These are phyloP conservation scores for Aspergillus olivimuriae DNA, from an alignment of 495 filamentous ascomycete species.

Conservation along the genomic window DNA sequence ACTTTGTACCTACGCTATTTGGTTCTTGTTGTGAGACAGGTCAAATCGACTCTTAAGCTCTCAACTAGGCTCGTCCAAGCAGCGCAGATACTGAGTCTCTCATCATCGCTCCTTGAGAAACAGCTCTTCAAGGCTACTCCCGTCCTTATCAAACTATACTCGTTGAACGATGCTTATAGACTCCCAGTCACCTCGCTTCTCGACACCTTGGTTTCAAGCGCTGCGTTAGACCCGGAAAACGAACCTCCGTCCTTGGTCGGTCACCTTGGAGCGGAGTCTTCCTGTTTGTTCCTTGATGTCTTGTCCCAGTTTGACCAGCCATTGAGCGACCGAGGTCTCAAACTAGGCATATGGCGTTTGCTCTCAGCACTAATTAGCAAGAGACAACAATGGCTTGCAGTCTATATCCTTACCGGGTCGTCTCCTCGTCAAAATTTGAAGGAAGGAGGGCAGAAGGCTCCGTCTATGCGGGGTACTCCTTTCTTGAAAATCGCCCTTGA, in stretches of 20 bases:
- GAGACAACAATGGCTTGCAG: constrained; percentile 91
- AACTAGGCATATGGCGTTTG: constrained; percentile 72
- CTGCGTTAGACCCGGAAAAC: constrained; percentile 47
- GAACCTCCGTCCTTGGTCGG: constrained; percentile 89
- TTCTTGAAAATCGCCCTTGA: constrained; percentile 73
- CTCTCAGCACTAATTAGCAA: constrained; percentile 83
- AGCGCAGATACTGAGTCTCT: constrained; percentile 54
- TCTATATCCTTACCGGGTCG: constrained; percentile 83
- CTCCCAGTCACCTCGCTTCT: constrained; percentile 60
- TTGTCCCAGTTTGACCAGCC: constrained; percentile 75
- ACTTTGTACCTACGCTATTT: constrained; percentile 55
- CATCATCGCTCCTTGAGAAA: constrained; percentile 60
- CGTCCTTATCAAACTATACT: constrained; percentile 71
- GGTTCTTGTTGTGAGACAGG: constrained; percentile 53
- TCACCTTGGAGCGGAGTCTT: constrained; percentile 73
- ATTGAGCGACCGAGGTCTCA: constrained; percentile 51
- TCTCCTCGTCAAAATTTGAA: constrained; percentile 69
- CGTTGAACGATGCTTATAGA: constrained; percentile 59
- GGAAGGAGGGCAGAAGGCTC: constrained; percentile 35
- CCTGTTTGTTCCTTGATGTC: constrained; percentile 75
- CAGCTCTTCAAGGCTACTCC: constrained; percentile 74
- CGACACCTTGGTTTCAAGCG: constrained; percentile 64
- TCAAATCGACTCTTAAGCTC: constrained; percentile 57
- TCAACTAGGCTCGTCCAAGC: constrained; percentile 62
- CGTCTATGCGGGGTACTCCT: constrained; percentile 46